phyloP scores from a whole-genome alignment of 2,329 filamentous ascomycete species.

The Mariannaea elegans region DNA sequence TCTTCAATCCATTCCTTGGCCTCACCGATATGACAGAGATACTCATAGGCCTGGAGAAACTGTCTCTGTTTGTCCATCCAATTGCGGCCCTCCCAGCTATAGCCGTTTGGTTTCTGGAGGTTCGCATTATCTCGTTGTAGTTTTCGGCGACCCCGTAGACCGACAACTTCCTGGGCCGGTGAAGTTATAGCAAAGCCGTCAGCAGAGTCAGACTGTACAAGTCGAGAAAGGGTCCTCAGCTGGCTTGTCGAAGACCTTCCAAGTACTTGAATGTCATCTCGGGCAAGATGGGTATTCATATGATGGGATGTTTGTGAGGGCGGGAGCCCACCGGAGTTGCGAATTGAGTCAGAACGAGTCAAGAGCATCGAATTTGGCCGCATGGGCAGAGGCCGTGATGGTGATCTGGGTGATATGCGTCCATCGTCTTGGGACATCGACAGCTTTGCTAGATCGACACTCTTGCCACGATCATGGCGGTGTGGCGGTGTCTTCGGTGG shows the following conservation, averaged over 20 bases:
- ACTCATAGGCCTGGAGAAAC: conserved; percentile 96
- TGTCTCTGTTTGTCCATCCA: conserved; percentile 99
- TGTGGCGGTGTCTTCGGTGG: conserved; percentile 52
- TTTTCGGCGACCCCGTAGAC: conserved; percentile 83
- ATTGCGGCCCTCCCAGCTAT: conserved; percentile 82
- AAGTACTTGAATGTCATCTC: conserved; percentile 81
- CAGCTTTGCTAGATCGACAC: conserved; percentile 67
- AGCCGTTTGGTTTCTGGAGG: conserved; percentile 60
- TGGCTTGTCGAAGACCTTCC: conserved; percentile 91
- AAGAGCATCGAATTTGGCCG: conserved; percentile 71
- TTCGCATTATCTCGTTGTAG: conserved; percentile 75
- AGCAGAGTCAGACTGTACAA: conserved; percentile 77
- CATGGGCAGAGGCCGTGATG: conserved; percentile 47
- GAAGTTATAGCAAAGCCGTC: conserved; percentile 85
- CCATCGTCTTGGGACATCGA: conserved; percentile 58
- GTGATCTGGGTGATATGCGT: conserved; percentile 52
- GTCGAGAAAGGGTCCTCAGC: conserved; percentile 83
- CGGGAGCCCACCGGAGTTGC: conserved; percentile 45
- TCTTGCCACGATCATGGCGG: conserved; percentile 68
- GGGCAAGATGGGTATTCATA: conserved; percentile 57
- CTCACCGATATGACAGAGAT: conserved; percentile 98
- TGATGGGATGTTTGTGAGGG: conserved; percentile 43
- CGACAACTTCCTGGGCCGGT: conserved; percentile 84
- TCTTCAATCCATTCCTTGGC: conserved; percentile 99
- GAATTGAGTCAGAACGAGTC: conserved; percentile 64